Conservation (phyloP, 2,329 filamentous ascomycete genomes). For the Trichoderma atrobrunneum region DNA sequence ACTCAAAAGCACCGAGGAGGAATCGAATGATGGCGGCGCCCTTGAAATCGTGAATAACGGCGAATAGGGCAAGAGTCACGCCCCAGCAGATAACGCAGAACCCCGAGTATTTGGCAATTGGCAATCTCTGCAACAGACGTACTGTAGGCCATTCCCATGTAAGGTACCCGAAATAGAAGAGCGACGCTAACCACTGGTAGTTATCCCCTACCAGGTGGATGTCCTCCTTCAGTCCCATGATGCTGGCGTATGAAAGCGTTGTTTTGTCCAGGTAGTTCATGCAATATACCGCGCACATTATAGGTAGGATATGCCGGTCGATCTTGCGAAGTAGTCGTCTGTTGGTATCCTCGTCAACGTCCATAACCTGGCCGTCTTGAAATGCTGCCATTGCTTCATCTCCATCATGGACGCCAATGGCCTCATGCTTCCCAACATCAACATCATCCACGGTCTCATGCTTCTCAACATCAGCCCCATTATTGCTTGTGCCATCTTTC, state of each 20-base stretch:
- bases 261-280: background rate
- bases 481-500: background rate
- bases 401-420: background rate
- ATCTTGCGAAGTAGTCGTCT: background rate
- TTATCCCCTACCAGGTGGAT: background rate
- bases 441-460: background rate
- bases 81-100: background rate
- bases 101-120: background rate
- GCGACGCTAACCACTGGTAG: background rate
- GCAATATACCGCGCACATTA: background rate
- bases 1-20: background rate
- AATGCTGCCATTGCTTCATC: background rate
- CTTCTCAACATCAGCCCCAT: background rate
- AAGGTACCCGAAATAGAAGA: background rate
- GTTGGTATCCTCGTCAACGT: background rate
- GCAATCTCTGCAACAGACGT: background rate
- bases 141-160: background rate
- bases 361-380: background rate
- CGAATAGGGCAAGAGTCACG: background rate
- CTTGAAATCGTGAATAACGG: background rate
- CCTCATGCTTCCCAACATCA: background rate
- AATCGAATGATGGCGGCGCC: background rate
- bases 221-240: background rate
- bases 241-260: background rate
- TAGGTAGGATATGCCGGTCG: background rate